These are phyloP conservation scores for Apiospora saccharicola DNA, from an alignment of 2,329 filamentous ascomycete species.

Conservation along the genomic window DNA sequence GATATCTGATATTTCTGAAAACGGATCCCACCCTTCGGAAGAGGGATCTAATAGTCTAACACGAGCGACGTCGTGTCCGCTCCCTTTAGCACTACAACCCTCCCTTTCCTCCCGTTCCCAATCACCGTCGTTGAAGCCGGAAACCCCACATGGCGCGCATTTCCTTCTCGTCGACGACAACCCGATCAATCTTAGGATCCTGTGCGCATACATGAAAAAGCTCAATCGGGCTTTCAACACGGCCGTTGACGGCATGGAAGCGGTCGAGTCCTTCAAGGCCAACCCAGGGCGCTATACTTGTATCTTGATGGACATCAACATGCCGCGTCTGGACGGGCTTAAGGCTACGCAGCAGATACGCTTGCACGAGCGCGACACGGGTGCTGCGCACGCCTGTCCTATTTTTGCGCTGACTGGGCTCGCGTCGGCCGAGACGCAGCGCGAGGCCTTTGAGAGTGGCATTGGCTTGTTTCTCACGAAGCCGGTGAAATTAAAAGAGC, in stretches of 20 bases:
- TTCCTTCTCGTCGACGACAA: constrained; percentile 52
- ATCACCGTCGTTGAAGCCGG: no score
- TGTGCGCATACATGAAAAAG: constrained; percentile 41
- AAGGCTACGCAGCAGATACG: constrained; percentile 49
- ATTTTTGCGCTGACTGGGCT: constrained; percentile 55
- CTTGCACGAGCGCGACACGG: constrained; percentile 47
- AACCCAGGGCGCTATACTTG: constrained; percentile 23
- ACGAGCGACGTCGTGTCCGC: not conserved
- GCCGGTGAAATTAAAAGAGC: constrained; percentile 48
- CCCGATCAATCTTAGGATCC: constrained; percentile 46
- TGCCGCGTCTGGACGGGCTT: constrained; percentile 54
- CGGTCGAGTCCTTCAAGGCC: constrained; percentile 44
- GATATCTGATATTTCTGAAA: not conserved
- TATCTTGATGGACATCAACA: constrained; percentile 48
- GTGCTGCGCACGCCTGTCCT: constrained; percentile 45
- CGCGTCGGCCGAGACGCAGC: constrained; percentile 50
- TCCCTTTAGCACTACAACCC: no score
- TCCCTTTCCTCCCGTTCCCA: no score
- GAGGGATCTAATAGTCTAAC: no score
- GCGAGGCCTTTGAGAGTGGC: constrained; percentile 53
- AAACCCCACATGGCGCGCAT: not conserved
- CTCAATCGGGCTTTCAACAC: constrained; percentile 41
- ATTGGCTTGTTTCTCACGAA: constrained; percentile 57
- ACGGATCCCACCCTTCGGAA: not conserved
- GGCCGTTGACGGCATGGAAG: constrained; percentile 48